Evolutionary conservation across 345 rosid species (phyloP).

Genomic region (Rhodamnia rubescens): DNA sequence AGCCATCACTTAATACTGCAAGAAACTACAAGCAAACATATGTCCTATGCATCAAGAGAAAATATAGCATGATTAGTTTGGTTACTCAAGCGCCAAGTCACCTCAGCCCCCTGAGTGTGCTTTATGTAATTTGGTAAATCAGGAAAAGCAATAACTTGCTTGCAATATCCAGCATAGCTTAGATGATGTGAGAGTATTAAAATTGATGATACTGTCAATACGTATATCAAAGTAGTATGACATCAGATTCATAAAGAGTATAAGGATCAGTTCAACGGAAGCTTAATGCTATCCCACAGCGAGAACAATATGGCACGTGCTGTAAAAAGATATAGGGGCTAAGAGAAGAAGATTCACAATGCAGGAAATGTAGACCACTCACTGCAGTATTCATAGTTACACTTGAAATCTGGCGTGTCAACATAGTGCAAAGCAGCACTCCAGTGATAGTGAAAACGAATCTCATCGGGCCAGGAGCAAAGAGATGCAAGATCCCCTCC

Average conservation of each 20-base stretch:
- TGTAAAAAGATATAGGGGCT: not conserved
- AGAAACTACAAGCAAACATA: not conserved
- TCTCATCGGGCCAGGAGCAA: slow-evolving; percentile 86
- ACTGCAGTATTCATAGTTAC: slow-evolving; percentile 80
- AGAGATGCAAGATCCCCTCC: slow-evolving; percentile 80
- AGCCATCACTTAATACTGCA: not conserved
- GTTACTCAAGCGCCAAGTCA: not conserved
- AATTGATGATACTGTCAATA: not conserved
- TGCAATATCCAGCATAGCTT: not conserved
- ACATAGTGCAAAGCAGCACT: slow-evolving; percentile 77
- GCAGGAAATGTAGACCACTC: slow-evolving; percentile 12
- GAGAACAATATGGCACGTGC: not conserved
- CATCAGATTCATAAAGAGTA: not conserved
- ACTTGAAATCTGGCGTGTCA: slow-evolving; percentile 87
- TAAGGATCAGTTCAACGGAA: not conserved
- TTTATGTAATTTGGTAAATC: not conserved
- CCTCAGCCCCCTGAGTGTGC: not conserved
- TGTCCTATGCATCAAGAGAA: not conserved
- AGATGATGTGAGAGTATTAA: not conserved
- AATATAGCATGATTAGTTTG: not conserved
- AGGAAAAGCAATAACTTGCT: not conserved
- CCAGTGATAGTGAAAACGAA: slow-evolving; percentile 65
- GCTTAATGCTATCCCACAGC: not conserved
- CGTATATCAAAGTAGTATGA: not conserved
- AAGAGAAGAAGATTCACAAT: not conserved